phyloP scores from a whole-genome alignment of 805 yeast species.

The Candida incommunis region DNA sequence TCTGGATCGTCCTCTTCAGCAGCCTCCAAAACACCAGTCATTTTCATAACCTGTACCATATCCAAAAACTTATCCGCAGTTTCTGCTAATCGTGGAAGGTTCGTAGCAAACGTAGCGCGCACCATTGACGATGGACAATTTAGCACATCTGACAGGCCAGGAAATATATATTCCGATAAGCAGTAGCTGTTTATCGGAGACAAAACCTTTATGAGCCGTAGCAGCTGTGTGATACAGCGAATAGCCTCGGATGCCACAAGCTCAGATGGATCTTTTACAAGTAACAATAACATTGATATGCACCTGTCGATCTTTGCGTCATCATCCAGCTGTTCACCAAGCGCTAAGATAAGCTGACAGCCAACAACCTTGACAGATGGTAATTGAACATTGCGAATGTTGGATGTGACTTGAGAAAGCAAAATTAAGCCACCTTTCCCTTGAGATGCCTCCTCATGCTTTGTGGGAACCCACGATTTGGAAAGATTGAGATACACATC shows the following conservation, averaged over 20 bases:
- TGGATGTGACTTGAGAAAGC: slow-evolving; percentile 42
- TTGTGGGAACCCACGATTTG: slow-evolving; percentile 4
- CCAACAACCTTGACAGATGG: slow-evolving; percentile 52
- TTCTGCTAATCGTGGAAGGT: slow-evolving; percentile 59
- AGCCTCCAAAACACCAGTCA: slow-evolving; percentile 20
- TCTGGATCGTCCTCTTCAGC: slow-evolving; percentile 26
- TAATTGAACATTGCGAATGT: slow-evolving; percentile 44
- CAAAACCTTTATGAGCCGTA: slow-evolving; percentile 46
- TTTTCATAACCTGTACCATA: slow-evolving; percentile 34
- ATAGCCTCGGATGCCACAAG: slow-evolving; percentile 58
- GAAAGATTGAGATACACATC: slow-evolving; percentile 29
- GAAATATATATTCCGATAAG: slow-evolving; percentile 72
- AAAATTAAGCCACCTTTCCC: slow-evolving; percentile 38
- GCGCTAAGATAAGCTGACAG: slow-evolving; percentile 58
- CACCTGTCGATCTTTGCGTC: slow-evolving; percentile 77
- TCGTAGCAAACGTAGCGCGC: slow-evolving; percentile 54
- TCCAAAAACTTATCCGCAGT: slow-evolving; percentile 51
- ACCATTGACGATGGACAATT: slow-evolving; percentile 31
- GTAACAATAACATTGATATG: slow-evolving; percentile 62
- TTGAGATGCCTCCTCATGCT: neutral
- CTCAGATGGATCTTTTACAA: slow-evolving; percentile 53
- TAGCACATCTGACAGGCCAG: slow-evolving; percentile 40
- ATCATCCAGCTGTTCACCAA: slow-evolving; percentile 66
- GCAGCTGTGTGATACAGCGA: slow-evolving; percentile 48
- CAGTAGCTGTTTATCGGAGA: slow-evolving; percentile 64